Base-by-base conservation (phyloP, 768 basidiomycete genomes). In the Tephrocybe sp. region DNA sequence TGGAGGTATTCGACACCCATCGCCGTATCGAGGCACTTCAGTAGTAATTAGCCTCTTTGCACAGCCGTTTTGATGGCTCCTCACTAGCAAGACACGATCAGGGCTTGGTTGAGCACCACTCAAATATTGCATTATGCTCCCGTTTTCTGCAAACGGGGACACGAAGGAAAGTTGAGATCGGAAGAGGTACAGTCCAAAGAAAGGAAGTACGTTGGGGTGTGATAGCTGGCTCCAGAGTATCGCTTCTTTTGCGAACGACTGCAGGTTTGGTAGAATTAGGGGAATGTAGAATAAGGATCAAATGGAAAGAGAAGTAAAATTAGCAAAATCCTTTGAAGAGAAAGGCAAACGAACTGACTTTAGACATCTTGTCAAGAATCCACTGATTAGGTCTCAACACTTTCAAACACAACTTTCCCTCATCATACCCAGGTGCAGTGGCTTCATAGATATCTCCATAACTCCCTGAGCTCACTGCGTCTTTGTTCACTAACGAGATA, bases 1-100 rank as follows among this genome's bases (percentile, higher is more conserved):
- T 67, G 65, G 9, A 67, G 52, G 46, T 60, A 61, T 18, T 56
- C 44, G 16, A 67, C 38, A 19, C 66, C 66, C 22, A 52, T 44
- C 4, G 56, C 62, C 4, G 64, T 46, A 21, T 64, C 62, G n/a
- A 56, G 49, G 12, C 22, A 9, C 28, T 30, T 19, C 6, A 4
- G 18, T 15, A 12, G 9, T 31, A 3, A n/a, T n/a, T n/a, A n/a
- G n/a, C n/a, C 9, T 9, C 12, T 26, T 9, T 27, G 13, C 15
- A 19, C 9, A n/a, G 15, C 16, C 7, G 21, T 13, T 25, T 6
- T 30, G 7, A 30, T 30, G 28, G 39, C 25, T 27, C 21, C 49
- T 25, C 15, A 44, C 42, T n/a, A 49, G 35, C 2, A 22, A 22
- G 7, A 42, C 22, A 5, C 66, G 58, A 44, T 59, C 32, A n/a